Base-by-base conservation (phyloP, 2,329 filamentous ascomycete species). In the Aspergillus felis region DNA sequence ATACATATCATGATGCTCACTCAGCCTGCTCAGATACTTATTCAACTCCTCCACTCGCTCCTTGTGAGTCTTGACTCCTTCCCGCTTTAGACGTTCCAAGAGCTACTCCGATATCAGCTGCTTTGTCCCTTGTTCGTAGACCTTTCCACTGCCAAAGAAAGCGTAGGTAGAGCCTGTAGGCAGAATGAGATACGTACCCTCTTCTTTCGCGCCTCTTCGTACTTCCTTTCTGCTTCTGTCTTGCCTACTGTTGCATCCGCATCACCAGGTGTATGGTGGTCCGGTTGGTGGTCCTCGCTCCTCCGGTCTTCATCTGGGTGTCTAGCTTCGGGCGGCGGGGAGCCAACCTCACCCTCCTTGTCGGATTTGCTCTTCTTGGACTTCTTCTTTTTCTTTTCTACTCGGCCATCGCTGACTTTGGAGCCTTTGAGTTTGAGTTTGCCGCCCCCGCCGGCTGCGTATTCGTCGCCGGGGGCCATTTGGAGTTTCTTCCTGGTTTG, bases 1-100 rank as follows among this genome's bases (percentile, higher is more conserved):
- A 66, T 76, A 82, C 92, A 99, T 99, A 73, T 99, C 94, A 75
- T 99, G 93, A 78, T 99, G 94, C 77, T 99, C 94, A 76, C 91
- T 96, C 69, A 99, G 77, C 64, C 87, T 89, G 63, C 91, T 94
- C 38, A 99, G 79, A 73, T 97, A 97, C 62, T 90, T 91, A 73
- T 99, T 99, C 66, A 97, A 79, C 73, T 97, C 92, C 74, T 97
- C 92, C 47, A 99, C 93, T 10, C 91, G 87, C 79, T 99, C 90
- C 74, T 97, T 97, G 76, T 99, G 94, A 29, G 92, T 96, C 81
- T 97, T 97, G 64, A 93, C 85, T 17, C 95, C 88, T 72, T 97
- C 92, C 14, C 88, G 86, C 70, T 89, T 87, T 48, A 95, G 79
- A 61, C 91, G 82, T 68, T 96, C 88, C 66, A 94, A 86, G 67